Percentiles rank a stretch among this genome's conserved stretches.
These are phyloP conservation scores for Polyporus arcularius DNA, from an alignment of 768 basidiomycete species.

Conservation along the genomic window DNA sequence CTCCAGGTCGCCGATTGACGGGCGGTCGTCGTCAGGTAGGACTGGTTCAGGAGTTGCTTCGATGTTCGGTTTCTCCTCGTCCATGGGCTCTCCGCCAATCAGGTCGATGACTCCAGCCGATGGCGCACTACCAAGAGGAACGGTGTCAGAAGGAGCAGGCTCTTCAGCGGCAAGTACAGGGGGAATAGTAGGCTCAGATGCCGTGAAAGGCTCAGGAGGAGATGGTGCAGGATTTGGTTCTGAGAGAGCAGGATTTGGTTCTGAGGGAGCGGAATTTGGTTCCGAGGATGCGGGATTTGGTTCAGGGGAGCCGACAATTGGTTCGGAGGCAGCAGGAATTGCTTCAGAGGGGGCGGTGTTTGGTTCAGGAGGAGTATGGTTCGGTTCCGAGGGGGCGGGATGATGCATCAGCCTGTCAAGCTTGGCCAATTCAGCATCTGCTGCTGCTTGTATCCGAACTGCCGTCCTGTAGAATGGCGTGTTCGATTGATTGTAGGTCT, in stretches of 20 bases:
- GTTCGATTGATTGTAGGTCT: slow-evolving; percentile 81
- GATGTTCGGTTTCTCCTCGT: not conserved
- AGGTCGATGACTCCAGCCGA: no score
- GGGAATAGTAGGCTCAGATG: no score
- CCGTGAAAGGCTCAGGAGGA: no score
- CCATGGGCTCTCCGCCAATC: not conserved
- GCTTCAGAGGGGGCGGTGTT: no score
- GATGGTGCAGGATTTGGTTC: not conserved
- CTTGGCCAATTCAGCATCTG: slow-evolving; percentile 41
- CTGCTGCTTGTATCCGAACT: slow-evolving; percentile 51
- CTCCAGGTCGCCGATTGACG: slow-evolving; percentile 69
- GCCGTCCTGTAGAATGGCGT: slow-evolving; percentile 73
- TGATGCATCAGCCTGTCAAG: slow-evolving; percentile 31
- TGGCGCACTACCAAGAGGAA: no score
- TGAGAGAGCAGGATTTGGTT: not conserved
- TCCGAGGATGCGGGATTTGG: not conserved
- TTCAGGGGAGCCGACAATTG: not conserved
- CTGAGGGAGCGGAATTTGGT: not conserved
- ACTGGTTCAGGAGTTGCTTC: not conserved
- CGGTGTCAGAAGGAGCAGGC: no score
- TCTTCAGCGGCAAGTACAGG: no score
- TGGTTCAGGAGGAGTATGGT: no score
- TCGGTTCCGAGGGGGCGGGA: not conserved
- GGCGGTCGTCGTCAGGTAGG: slow-evolving; percentile 1
- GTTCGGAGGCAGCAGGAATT: not conserved